Base-by-base conservation (phyloP, 768 basidiomycete genomes). In the Tulasnella calospora region DNA sequence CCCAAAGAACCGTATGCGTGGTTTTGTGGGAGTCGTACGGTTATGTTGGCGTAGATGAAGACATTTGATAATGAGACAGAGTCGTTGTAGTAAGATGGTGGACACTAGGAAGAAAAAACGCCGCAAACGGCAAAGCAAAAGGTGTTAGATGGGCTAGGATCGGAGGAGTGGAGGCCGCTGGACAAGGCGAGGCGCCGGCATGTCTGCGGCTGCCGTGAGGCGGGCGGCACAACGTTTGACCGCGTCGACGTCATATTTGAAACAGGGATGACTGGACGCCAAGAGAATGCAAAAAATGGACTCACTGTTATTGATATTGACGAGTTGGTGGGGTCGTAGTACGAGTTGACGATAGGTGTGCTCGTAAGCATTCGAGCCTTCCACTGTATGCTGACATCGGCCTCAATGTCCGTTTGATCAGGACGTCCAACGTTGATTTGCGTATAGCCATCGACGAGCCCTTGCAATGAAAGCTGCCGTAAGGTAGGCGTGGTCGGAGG, bases 371-470 rank as follows among this genome's bases (percentile, higher is more conserved):
- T 33, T 9, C 17, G 70, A 35, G 33, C 40, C 40, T n/a, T 71
- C 70, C 70, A 71, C 40, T 35, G 30, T 71, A 71, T 35, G 40
- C 27, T 41, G 9, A 71, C 40, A 71, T 35, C 40, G 21, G 70
- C 70, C 70, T 71, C 70, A 33, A 71, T 71, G 40, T 71, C 70
- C 35, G 70, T 71, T 33, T 71, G 70, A 30, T 71, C 70, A 19
- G 70, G 70, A 7, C 35, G 33, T 19, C 70, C 70, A 41, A 71
- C 70, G 33, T 71, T 41, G 33, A 71, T 19, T 41, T 41, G 40
- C 19, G 70, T 71, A 5, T 23, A 35, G 1, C 70, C 70, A 13
- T 71, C 70, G 8, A 71, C 70, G 19, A 71, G 23, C 7, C 70
- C 70, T 35, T 71, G 6, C 5, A 41, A 71, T 17, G 70, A 71